phyloP scores from a whole-genome alignment of 2,329 filamentous ascomycete genomes.

The Exophiala viscosa region DNA sequence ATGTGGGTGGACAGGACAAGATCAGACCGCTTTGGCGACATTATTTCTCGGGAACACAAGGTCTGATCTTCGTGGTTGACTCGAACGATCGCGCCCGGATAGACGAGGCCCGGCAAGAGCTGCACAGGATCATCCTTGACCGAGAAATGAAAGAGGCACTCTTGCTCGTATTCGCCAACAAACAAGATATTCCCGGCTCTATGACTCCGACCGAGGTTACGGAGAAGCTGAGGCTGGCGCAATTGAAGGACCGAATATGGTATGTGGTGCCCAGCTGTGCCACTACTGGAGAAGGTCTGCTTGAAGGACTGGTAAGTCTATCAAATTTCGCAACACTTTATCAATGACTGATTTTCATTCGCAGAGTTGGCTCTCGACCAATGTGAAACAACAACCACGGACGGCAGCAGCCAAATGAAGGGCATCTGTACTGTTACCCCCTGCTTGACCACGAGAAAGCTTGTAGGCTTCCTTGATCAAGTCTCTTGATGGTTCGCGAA shows the following conservation, averaged over 20 bases:
- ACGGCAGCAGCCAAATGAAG: slow-evolving; percentile 21
- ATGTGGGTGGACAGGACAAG: slow-evolving; percentile 98
- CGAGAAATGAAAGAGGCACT: slow-evolving; percentile 96
- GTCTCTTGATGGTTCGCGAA: background rate
- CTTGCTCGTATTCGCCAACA: slow-evolving; percentile 95
- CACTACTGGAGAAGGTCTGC: slow-evolving; percentile 73
- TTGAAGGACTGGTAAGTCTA: slow-evolving; percentile 66
- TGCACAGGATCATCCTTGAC: slow-evolving; percentile 97
- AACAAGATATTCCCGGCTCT: slow-evolving; percentile 87
- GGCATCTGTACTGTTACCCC: background rate
- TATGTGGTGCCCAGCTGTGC: slow-evolving; percentile 80
- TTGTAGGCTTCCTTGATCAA: background rate
- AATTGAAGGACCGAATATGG: slow-evolving; percentile 80
- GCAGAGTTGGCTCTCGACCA: slow-evolving; percentile 74
- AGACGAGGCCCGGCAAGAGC: slow-evolving; percentile 86
- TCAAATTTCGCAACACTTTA: background rate
- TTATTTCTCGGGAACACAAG: slow-evolving; percentile 94
- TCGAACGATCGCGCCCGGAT: slow-evolving; percentile 87
- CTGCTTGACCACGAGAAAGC: too few relatives aligned
- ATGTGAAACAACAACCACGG: slow-evolving; percentile 61
- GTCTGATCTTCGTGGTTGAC: slow-evolving; percentile 97
- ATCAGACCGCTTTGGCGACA: slow-evolving; percentile 95
- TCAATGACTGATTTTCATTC: slow-evolving; percentile 21
- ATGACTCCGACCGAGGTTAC: slow-evolving; percentile 78
- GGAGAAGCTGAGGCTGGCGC: slow-evolving; percentile 69